Conservation (phyloP, 208 protist genomes). For the Crithidia brevicula region DNA sequence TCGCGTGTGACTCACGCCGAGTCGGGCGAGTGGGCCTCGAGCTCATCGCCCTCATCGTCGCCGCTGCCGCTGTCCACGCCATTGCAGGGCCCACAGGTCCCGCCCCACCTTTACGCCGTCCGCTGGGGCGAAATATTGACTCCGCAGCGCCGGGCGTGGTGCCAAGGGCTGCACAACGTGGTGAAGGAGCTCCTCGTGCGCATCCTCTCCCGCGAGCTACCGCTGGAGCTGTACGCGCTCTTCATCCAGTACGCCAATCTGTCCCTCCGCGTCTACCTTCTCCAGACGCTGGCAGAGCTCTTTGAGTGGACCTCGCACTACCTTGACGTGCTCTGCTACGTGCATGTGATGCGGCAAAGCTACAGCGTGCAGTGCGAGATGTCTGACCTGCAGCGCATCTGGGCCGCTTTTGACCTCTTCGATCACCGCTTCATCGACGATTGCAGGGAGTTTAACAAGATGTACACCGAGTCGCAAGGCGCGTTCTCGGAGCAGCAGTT, state of each 20-base stretch:
- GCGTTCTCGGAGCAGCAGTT: constrained; percentile 33
- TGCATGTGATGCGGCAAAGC: constrained; percentile 51
- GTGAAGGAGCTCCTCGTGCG: constrained; percentile 41
- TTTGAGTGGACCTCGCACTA: constrained; percentile 63
- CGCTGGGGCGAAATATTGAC: constrained; percentile 56
- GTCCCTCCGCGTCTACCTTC: constrained; percentile 43
- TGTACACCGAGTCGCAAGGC: constrained; percentile 32
- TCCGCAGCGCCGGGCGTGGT: constrained; percentile 47
- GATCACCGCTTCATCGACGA: constrained; percentile 29
- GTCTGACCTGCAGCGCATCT: constrained; percentile 51
- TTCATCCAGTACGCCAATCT: constrained; percentile 65
- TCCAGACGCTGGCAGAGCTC: constrained; percentile 65
- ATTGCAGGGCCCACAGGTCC: constrained; percentile 22
- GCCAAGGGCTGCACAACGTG: constrained; percentile 39
- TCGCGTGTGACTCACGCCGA: background rate
- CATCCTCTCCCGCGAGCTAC: constrained; percentile 46
- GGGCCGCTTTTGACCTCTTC: constrained; percentile 49
- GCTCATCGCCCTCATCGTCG: constrained; percentile 3
- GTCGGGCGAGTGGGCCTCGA: constrained; percentile 10
- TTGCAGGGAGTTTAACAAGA: constrained; percentile 31
- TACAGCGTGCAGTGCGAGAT: constrained; percentile 49
- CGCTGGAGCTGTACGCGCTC: constrained; percentile 63
- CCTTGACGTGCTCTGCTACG: constrained; percentile 64
- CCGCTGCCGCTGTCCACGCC: background rate
- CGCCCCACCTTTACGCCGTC: constrained; percentile 76